phyloP scores from a whole-genome alignment of 2,329 filamentous ascomycete species.

The Pyrenophora teres region DNA sequence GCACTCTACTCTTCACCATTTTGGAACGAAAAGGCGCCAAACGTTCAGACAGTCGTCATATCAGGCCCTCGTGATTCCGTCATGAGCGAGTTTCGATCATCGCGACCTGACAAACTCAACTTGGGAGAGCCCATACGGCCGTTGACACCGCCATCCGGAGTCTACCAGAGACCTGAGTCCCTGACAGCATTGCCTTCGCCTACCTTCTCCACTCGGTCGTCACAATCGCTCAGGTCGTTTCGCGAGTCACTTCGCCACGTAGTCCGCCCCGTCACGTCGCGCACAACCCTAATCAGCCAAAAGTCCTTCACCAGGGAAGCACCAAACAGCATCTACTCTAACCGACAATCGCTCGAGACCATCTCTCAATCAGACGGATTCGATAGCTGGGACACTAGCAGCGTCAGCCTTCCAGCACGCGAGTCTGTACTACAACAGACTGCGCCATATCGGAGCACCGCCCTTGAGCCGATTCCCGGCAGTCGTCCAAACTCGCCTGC shows the following conservation, averaged over 20 bases:
- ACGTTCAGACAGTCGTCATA: conserved; percentile 23
- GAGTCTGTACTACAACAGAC: conserved; percentile 49
- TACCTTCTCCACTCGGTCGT: conserved; percentile 43
- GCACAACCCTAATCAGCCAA: conserved; percentile 42
- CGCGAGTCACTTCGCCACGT: conserved; percentile 46
- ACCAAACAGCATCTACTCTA: conserved; percentile 40
- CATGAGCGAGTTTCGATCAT: conserved; percentile 41
- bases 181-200: conserved; percentile 40
- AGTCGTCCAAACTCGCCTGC: conserved; percentile 70
- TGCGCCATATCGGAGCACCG: conserved; percentile 52
- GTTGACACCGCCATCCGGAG: conserved; percentile 29
- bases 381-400: conserved; percentile 75
- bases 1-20: conserved; percentile 36
- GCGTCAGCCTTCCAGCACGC: conserved; percentile 66
- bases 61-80: conserved; percentile 43
- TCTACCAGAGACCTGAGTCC: conserved; percentile 4
- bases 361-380: conserved; percentile 62
- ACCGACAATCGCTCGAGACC: conserved; percentile 42
- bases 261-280: conserved; percentile 46
- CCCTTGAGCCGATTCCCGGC: conserved; percentile 72
- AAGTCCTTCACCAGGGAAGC: conserved; percentile 39
- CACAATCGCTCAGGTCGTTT: conserved; percentile 44
- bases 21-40: conserved; percentile 27
- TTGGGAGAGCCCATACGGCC: conserved; percentile 30
- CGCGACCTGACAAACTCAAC: conserved; percentile 32